phyloP scores from a whole-genome alignment of 495 filamentous ascomycete species.

The Lophiostoma macrostomum region DNA sequence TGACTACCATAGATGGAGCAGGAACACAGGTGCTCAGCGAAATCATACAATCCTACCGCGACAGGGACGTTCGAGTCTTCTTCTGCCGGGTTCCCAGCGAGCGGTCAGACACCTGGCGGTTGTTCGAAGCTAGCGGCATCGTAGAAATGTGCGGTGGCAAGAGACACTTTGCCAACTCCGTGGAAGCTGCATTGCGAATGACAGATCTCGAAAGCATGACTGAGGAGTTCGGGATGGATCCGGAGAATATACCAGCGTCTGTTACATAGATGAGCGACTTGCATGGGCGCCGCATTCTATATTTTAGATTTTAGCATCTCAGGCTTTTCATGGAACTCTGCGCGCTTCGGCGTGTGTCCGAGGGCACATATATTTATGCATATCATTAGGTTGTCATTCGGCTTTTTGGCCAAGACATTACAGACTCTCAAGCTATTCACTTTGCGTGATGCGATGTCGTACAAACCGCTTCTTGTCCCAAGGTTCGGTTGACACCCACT shows the following conservation, averaged over 20 bases:
- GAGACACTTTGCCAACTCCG: constrained; percentile 73
- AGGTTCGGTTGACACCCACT: too few species aligned
- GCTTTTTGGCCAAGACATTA: too few species aligned
- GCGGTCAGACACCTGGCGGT: constrained; percentile 62
- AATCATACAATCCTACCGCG: constrained; percentile 74
- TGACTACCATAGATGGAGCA: constrained; percentile 86
- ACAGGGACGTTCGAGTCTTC: constrained; percentile 75
- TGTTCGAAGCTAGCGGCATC: constrained; percentile 79
- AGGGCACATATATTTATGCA: too few species aligned
- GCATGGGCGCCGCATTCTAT: too few species aligned
- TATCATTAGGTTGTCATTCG: too few species aligned
- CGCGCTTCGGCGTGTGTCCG: too few species aligned
- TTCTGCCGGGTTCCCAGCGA: constrained; percentile 73
- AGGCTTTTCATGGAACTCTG: not conserved
- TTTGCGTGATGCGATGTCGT: too few species aligned
- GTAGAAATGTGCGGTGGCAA: constrained; percentile 72
- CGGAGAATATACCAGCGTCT: constrained; percentile 6
- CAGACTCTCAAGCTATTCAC: too few species aligned
- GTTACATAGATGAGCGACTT: too few species aligned
- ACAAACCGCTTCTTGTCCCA: too few species aligned
- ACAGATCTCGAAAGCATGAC: constrained; percentile 60
- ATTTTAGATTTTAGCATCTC: not conserved
- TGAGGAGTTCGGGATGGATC: constrained; percentile 22
- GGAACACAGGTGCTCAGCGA: constrained; percentile 88
- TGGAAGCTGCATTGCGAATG: constrained; percentile 77